Evolutionary conservation across 768 basidiomycete genomes (phyloP), one percentile per base, ranked within the genome.

Genomic region (Trametes maxima): DNA sequence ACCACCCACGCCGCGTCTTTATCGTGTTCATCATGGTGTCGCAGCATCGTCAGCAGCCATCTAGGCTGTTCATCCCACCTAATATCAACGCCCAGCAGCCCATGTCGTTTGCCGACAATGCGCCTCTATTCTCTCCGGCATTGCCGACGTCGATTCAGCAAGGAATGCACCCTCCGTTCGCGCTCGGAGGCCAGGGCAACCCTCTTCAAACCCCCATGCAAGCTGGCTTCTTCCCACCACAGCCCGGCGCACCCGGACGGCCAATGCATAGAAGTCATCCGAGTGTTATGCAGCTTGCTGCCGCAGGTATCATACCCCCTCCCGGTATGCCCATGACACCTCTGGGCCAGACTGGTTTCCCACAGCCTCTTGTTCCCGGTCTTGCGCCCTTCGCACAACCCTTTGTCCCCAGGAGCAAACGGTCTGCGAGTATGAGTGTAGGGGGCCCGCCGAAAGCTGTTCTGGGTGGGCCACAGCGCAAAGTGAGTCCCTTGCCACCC

Each of bases 361-460:
- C 49, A 78, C 47, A 80, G 80, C 1, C 87, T 62, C 76, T 82
- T 68, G 67, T 80, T 0, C 56, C 56, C 1, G 62, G 59, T 4
- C 64, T 61, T 11, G 59, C 59, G 19, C 54, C 77, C 71, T 55
- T 78, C 76, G 61, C 79, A 35, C 70, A 53, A 57, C 85, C 82
- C 2, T 87, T 85, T 65, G 80, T 82, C 7, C 83, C 81, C 28
- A 77, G 88, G 57, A 88, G 80, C 69, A 80, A 88, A 71, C 80
- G 90, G 44, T 83, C 89, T 58, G 82, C 80, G 16, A 83, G 82
- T 64, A 64, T 88, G 45, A 90, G 87, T 70, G 84, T 89, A 43
- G 92, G 92, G 13, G 92, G 92, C 7, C 92, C 92, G n/a, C 92
- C 92, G 10, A 94, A 94, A 72, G 92, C 92, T 0, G 82, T 85